Conservation (phyloP, 2,329 filamentous ascomycete genomes). For the Talaromyces funiculosus region DNA sequence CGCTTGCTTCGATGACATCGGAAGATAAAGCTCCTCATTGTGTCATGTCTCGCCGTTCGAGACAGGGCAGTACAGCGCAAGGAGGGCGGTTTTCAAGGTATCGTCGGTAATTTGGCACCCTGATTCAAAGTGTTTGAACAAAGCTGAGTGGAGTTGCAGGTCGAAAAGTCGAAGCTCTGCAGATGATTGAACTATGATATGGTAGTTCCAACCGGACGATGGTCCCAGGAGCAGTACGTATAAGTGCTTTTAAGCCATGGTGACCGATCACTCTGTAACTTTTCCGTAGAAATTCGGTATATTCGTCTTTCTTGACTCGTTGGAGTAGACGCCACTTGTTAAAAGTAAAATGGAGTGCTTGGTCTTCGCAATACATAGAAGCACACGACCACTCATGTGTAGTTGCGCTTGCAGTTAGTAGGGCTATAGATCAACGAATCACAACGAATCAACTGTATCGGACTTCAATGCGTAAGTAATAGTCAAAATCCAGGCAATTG, state of each 20-base stretch:
- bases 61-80: constrained; percentile 48
- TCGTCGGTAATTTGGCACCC: constrained; percentile 20
- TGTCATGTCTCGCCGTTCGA: constrained; percentile 75
- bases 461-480: neutral
- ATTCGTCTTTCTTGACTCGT: neutral
- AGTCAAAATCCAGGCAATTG: neutral
- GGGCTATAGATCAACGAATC: neutral
- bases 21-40: constrained; percentile 68
- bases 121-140: neutral
- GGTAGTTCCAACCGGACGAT: neutral
- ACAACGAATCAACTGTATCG: neutral
- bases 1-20: constrained; percentile 81
- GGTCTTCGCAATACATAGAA: neutral
- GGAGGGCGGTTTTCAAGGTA: constrained; percentile 33
- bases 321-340: neutral
- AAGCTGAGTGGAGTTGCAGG: neutral
- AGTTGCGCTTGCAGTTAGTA: neutral
- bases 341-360: neutral
- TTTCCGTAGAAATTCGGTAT: neutral
- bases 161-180: neutral
- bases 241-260: neutral
- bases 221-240: neutral
- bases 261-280: neutral
- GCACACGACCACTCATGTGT: neutral
- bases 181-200: neutral